Conservation (phyloP, 2,329 filamentous ascomycete species). For the Endoconidiophora laricicola region DNA sequence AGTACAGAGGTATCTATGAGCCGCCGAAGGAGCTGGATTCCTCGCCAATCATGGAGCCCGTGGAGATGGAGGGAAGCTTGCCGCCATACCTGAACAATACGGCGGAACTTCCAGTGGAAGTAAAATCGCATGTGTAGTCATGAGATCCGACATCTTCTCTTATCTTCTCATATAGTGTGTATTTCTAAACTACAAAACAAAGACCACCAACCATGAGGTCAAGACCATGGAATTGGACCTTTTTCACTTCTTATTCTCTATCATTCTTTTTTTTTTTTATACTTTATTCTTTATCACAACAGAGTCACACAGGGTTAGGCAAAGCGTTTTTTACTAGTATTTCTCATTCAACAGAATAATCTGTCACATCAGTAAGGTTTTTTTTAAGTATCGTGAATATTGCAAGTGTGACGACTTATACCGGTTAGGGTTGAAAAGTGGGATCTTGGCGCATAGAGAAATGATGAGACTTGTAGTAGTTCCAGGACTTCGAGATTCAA, state of each 20-base stretch:
- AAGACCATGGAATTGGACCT: too few species aligned
- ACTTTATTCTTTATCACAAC: background rate
- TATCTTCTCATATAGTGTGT: background rate
- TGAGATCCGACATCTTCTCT: background rate
- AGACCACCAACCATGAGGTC: background rate
- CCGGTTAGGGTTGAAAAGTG: too few species aligned
- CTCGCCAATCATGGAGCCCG: constrained; percentile 11
- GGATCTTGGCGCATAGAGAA: too few species aligned
- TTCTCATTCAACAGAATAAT: constrained; percentile 1
- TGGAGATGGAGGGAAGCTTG: constrained; percentile 12
- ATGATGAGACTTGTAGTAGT: too few species aligned
- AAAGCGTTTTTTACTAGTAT: background rate
- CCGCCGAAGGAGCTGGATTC: constrained; percentile 10
- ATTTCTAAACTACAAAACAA: background rate
- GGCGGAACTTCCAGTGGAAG: constrained; percentile 9
- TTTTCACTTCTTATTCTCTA: background rate
- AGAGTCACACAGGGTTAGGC: constrained; percentile 3
- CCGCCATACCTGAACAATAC: constrained; percentile 6
- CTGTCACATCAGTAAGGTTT: too few species aligned
- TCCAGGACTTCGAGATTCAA: too few species aligned
- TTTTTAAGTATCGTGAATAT: too few species aligned
- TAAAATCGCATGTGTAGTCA: constrained; percentile 4
- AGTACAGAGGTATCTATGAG: constrained; percentile 10
- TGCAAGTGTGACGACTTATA: too few species aligned
- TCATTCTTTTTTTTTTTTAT: background rate